A percentile compares a stretch with the other conserved stretches of the same genome.
These are phyloP conservation scores for Wickerhamiella infanticola DNA, from an alignment of 1,139 yeast species.

Conservation along the genomic window DNA sequence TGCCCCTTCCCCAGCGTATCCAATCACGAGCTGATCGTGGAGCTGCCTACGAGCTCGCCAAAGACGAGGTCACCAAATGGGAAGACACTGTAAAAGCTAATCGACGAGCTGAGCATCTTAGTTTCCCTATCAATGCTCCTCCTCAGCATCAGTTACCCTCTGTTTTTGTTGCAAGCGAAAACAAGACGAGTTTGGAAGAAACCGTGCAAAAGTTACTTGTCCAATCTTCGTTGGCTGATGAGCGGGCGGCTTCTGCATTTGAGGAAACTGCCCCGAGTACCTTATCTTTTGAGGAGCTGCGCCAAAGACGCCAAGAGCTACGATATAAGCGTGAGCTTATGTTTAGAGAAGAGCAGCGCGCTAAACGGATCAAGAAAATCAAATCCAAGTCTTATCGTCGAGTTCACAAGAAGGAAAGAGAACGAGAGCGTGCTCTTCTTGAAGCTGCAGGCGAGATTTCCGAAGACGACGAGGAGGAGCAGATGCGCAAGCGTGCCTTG, in stretches of 20 bases:
- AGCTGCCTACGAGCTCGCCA: conserved; percentile 84
- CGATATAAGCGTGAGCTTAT: conserved; percentile 87
- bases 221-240: conserved; percentile 55
- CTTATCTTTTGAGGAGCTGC: conserved; percentile 65
- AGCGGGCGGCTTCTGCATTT: conserved; percentile 61
- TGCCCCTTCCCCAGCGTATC: conserved; percentile 75
- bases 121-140: conserved; percentile 44
- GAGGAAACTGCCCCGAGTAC: conserved; percentile 70
- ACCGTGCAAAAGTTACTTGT: conserved; percentile 47
- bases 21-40: conserved; percentile 75
- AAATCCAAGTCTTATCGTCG: conserved; percentile 82
- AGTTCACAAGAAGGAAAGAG: conserved; percentile 70
- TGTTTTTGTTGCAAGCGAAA: conserved; percentile 33
- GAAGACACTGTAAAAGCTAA: conserved; percentile 64
- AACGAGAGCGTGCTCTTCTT: conserved; percentile 31
- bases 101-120: conserved; percentile 70
- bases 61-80: conserved; percentile 80
- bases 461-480: conserved; percentile 32
- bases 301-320: conserved; percentile 63
- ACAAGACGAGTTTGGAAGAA: conserved; percentile 34
- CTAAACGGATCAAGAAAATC: conserved; percentile 83
- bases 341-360: conserved; percentile 88
- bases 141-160: conserved; percentile 31
- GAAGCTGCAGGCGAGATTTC: conserved; percentile 49
- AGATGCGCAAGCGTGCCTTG: conserved; percentile 68